phyloP scores from a whole-genome alignment of 345 rosid genomes.

The Kernera saxatilis region DNA sequence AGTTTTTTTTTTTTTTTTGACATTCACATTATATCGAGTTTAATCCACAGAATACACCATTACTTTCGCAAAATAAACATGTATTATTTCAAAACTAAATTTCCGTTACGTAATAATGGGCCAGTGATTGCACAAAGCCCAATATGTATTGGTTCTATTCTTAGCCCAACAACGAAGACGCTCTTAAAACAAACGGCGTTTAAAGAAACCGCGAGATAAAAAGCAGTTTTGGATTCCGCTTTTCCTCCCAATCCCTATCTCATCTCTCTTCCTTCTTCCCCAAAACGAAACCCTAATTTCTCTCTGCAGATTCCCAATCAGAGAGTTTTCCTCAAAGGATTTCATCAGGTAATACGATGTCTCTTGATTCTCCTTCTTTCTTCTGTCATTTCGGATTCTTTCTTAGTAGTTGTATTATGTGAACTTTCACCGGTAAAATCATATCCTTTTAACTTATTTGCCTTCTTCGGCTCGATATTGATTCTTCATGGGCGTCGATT shows the following conservation, averaged over 20 bases:
- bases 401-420: not conserved
- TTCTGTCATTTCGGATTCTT: not conserved
- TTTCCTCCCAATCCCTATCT: not conserved
- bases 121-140: not conserved
- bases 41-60: no score
- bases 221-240: not conserved
- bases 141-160: not conserved
- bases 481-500: not conserved
- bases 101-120: not conserved
- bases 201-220: slow-evolving; percentile 3
- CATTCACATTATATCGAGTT: no score
- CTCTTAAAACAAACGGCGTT: not conserved
- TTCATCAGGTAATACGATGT: slow-evolving; percentile 4
- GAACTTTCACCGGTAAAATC: not conserved
- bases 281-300: slow-evolving; percentile 23
- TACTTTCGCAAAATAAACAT: no score
- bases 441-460: not conserved
- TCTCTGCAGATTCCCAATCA: not conserved
- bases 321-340: not conserved
- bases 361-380: not conserved
- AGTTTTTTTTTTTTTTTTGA: no score
- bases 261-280: not conserved
- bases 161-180: not conserved
- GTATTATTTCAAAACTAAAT: no score
- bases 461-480: not conserved